Conservation (phyloP, 78 protist species). For the Bigelowiella natans region DNA sequence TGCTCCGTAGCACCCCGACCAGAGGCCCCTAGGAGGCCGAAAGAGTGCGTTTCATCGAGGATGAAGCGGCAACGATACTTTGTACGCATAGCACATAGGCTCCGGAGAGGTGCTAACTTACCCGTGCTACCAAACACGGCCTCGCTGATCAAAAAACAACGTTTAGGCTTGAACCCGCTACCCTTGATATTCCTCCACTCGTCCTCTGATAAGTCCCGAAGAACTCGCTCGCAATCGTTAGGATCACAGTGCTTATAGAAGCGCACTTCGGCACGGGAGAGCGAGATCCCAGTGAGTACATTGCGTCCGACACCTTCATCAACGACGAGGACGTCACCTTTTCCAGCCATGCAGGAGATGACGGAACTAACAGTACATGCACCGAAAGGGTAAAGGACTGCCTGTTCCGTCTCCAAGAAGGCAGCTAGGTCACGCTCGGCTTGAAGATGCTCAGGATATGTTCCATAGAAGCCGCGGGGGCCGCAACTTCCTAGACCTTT, state of each 20-base stretch:
- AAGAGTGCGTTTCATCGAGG: constrained; percentile 76
- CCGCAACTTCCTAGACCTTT: constrained; percentile 96
- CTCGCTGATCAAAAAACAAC: constrained; percentile 72
- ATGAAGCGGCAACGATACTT: constrained; percentile 57
- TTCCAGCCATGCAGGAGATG: constrained; percentile 74
- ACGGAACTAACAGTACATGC: constrained; percentile 70
- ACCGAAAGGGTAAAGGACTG: constrained; percentile 75
- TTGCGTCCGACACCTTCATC: constrained; percentile 53
- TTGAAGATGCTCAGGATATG: constrained; percentile 66
- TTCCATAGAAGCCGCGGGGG: constrained; percentile 97
- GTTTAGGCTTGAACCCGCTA: constrained; percentile 10
- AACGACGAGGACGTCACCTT: constrained; percentile 64
- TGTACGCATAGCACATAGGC: constrained; percentile 45
- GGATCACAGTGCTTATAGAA: constrained; percentile 57
- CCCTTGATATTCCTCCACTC: background rate
- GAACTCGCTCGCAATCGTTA: constrained; percentile 28
- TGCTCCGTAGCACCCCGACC: constrained; percentile 83
- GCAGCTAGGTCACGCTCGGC: constrained; percentile 63
- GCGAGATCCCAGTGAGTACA: constrained; percentile 50
- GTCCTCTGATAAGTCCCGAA: constrained; percentile 25
- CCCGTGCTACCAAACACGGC: constrained; percentile 69
- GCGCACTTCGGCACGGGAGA: constrained; percentile 52
- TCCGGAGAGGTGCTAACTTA: constrained; percentile 19
- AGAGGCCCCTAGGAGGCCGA: constrained; percentile 78
- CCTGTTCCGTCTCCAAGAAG: constrained; percentile 45